Evolutionary conservation across 495 filamentous ascomycete genomes (phyloP).

Genomic region (Penicillium daleae): DNA sequence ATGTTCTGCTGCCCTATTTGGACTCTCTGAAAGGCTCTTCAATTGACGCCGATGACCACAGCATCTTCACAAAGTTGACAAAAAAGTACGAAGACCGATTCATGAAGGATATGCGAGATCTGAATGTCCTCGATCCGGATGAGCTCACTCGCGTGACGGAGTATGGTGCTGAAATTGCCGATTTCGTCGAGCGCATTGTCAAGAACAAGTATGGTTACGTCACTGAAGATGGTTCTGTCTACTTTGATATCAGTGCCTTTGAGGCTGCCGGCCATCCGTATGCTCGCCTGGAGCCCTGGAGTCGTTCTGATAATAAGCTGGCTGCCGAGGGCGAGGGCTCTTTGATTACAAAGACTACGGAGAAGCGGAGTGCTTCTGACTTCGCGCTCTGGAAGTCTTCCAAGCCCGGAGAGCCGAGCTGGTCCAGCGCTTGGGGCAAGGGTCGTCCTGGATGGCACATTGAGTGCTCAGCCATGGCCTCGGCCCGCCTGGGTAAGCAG

Average conservation of each 20-base stretch:
- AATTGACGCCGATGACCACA: constrained; percentile 74
- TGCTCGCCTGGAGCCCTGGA: constrained; percentile 85
- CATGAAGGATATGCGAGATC: constrained; percentile 76
- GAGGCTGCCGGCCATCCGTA: constrained; percentile 83
- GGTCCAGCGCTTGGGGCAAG: constrained; percentile 83
- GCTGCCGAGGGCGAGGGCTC: constrained; percentile 91
- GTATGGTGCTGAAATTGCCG: constrained; percentile 81
- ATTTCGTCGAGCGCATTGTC: constrained; percentile 76
- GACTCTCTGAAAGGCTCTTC: constrained; percentile 75
- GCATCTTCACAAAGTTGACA: constrained; percentile 80
- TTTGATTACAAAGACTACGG: constrained; percentile 65
- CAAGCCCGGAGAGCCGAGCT: constrained; percentile 89
- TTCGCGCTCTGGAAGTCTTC: constrained; percentile 96
- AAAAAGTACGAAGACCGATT: constrained; percentile 82
- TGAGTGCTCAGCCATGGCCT: constrained; percentile 97
- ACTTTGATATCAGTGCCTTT: constrained; percentile 90
- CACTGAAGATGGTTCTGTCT: constrained; percentile 83
- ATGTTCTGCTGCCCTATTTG: constrained; percentile 83
- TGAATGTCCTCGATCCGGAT: constrained; percentile 86
- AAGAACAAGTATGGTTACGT: constrained; percentile 84
- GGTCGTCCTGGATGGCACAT: constrained; percentile 97
- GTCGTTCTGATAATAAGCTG: constrained; percentile 76
- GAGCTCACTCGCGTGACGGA: constrained; percentile 86
- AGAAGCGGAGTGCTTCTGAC: constrained; percentile 75
- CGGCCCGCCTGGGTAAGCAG: constrained; percentile 73